Evolutionary conservation across 805 yeast genomes (phyloP), one percentile per base, ranked within the genome.

Genomic region (Yamadazyma nakazawae): DNA sequence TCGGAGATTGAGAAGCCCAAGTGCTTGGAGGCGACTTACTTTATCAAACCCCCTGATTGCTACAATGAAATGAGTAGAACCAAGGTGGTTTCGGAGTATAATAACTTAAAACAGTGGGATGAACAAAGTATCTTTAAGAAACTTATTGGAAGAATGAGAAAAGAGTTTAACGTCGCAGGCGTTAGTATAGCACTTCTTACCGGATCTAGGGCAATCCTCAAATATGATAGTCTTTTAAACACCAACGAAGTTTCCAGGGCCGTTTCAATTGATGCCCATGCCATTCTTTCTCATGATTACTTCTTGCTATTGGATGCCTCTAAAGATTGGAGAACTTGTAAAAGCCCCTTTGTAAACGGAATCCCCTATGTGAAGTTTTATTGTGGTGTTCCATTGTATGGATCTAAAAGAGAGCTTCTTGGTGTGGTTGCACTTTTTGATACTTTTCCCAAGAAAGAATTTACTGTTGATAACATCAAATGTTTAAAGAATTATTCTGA

Each of bases 231-330:
- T 9, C 69, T 76, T 6, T 64, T 82, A 31, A 74, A 73, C 5
- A 63, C 76, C 46, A 68, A 62, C n/a, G 79, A 72, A 47, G 72
- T 81, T 42, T 81, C 81, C 11, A 68, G 88, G 43, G 63, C 61
- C 17, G 64, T 81, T 2, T 81, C 89, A 7, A 62, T 86, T 39
- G 94, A 86, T 59, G 81, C 81, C 8, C 92, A 86, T 63, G 72
- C 89, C 0, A 72, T 86, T 1, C 63, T 86, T 31, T 82, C 90
- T 0, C 61, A 68, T 6, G 81, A 72, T 2, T 72, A 74, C 50
- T 77, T 86, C 45, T 66, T 80, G 3, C 53, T 86, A 7, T 58
- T 72, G 5, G 87, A 85, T 59, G 82, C 90, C 2, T 61, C 80
- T 5, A 65, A 66, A 31, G 95, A 86, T 58, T 86, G 95, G 94